Conservation (phyloP, 1,284 basidiomycete species). For the Clitocybe nebularis region DNA sequence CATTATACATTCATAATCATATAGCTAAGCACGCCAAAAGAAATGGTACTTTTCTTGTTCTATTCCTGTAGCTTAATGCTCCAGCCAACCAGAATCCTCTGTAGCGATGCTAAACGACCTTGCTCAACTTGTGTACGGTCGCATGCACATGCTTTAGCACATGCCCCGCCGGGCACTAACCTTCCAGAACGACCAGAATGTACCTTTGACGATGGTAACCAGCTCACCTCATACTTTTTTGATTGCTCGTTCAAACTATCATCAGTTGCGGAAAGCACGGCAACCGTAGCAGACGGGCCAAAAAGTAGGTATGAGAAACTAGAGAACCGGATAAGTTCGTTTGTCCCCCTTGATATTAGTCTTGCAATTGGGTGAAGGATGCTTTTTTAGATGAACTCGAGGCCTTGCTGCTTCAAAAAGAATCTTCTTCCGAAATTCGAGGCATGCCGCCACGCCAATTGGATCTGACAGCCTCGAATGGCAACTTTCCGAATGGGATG, state of each 20-base stretch:
- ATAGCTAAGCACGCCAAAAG: conserved; percentile 28
- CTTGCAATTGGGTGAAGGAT: no score
- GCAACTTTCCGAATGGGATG: conserved; percentile 1
- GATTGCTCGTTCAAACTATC: background rate
- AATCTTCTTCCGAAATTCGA: conserved; percentile 18
- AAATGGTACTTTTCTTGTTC: conserved; percentile 50
- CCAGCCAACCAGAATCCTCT: conserved; percentile 10
- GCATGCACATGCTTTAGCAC: conserved; percentile 56
- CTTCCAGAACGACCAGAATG: conserved; percentile 56
- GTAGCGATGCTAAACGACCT: conserved; percentile 64
- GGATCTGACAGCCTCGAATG: conserved; percentile 2
- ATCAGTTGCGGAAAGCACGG: conserved; percentile 38
- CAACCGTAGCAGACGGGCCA: conserved; percentile 40
- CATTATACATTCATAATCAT: conserved; percentile 3
- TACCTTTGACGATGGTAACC: conserved; percentile 62
- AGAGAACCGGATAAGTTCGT: conserved; percentile 64
- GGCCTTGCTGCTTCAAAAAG: conserved; percentile 39
- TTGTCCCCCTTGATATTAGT: no score
- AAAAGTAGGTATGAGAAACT: conserved; percentile 58
- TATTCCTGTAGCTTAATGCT: conserved; percentile 1
- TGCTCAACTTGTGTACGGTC: conserved; percentile 68
- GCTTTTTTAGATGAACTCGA: conserved; percentile 57
- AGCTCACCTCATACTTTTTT: conserved; percentile 2
- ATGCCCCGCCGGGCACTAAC: conserved; percentile 49
- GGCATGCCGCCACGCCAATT: conserved; percentile 7